Conservation (phyloP, 768 basidiomycete species). For the Neoboletus magnificus region DNA sequence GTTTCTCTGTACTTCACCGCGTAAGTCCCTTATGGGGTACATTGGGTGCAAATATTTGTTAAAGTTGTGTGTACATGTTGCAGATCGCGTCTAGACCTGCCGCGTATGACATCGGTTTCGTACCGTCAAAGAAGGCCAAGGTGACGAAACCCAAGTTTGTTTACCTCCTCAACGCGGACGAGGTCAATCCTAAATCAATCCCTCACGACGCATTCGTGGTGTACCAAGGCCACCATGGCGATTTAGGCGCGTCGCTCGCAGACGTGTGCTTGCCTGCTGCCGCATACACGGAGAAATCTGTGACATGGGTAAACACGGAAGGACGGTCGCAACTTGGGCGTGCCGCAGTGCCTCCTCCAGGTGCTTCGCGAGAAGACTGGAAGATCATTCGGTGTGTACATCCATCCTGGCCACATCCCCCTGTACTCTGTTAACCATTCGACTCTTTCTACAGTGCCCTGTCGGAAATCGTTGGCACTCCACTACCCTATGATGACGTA, state of each 20-base stretch:
- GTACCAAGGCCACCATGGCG: constrained; percentile 98
- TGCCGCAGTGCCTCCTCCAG: constrained; percentile 91
- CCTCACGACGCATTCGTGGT: constrained; percentile 94
- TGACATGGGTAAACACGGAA: constrained; percentile 97
- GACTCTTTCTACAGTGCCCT: constrained; percentile 56
- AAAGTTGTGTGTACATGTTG: neutral
- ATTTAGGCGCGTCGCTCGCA: constrained; percentile 94
- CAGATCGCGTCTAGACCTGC: constrained; percentile 91
- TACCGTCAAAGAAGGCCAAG: constrained; percentile 77
- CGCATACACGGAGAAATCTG: constrained; percentile 90
- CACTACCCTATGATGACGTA: constrained; percentile 88
- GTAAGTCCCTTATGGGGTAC: constrained; percentile 40
- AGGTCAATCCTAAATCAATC: constrained; percentile 83
- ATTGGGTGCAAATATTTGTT: neutral
- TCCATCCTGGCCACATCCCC: neutral
- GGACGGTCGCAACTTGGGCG: constrained; percentile 89
- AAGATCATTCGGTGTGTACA: constrained; percentile 80
- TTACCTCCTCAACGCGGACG: constrained; percentile 95
- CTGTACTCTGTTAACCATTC: neutral
- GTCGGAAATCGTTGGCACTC: constrained; percentile 77
- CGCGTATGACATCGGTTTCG: constrained; percentile 93
- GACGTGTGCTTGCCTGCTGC: constrained; percentile 91
- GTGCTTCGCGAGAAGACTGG: constrained; percentile 95
- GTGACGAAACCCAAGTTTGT: constrained; percentile 85
- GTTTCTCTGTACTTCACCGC: constrained; percentile 88